Conservation (phyloP, 768 basidiomycete species). For the Lentinula sp. region DNA sequence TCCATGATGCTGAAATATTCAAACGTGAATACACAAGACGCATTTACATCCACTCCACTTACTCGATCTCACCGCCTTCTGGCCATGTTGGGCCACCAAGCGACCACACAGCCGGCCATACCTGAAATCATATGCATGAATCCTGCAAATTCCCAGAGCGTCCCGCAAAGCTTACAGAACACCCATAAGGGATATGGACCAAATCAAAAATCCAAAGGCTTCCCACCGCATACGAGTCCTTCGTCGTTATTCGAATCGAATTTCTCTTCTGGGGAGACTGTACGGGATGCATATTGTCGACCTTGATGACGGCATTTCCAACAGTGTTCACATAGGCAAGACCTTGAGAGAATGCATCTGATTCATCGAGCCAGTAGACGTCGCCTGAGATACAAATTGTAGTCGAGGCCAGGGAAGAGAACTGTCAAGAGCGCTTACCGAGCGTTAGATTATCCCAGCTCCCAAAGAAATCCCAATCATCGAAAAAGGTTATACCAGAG, state of each 20-base stretch:
- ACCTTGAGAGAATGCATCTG: conserved; percentile 27
- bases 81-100: conserved; percentile 31
- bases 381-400: conserved; percentile 28
- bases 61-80: conserved; percentile 43
- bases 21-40: too few species aligned
- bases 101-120: not conserved
- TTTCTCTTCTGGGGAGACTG: conserved; percentile 45
- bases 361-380: conserved; percentile 37
- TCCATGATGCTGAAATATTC: conserved; percentile 59
- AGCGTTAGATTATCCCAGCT: conserved; percentile 29
- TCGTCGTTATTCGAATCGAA: conserved; percentile 46
- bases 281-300: conserved; percentile 56
- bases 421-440: conserved; percentile 1
- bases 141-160: not conserved
- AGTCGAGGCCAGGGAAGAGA: not conserved
- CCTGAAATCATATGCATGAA: not conserved
- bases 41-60: not conserved
- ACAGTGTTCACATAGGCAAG: conserved; percentile 44
- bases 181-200: conserved; percentile 44
- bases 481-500: conserved; percentile 35
- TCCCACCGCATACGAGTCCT: conserved; percentile 35
- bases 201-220: conserved; percentile 40
- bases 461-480: conserved; percentile 38
- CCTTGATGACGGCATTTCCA: conserved; percentile 51
- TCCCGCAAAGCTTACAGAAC: conserved; percentile 34